Evolutionary conservation across 2,329 filamentous ascomycete genomes (phyloP).

Genomic region (Exophiala calicioides): DNA sequence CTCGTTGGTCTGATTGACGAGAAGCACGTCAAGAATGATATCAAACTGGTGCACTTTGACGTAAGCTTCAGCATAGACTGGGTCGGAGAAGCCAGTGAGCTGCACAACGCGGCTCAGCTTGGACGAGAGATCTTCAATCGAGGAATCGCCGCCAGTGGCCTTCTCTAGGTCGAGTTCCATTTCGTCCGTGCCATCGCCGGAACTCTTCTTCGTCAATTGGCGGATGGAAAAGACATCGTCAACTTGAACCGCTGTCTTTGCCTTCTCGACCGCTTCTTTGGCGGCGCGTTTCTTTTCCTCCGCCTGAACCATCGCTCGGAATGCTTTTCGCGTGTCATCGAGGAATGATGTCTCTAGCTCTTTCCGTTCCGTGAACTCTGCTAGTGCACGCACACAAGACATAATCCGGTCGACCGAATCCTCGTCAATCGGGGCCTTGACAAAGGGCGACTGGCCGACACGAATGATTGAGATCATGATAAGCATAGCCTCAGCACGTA

Average conservation of each 20-base stretch:
- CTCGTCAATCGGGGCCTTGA: constrained; percentile 95
- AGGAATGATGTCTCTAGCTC: constrained; percentile 91
- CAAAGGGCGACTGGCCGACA: constrained; percentile 97
- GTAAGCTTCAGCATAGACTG: constrained; percentile 98
- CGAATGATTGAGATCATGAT: constrained; percentile 99
- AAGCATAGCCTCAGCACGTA: constrained; percentile 95
- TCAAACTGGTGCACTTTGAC: constrained; percentile 99
- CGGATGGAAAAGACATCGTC: constrained; percentile 93
- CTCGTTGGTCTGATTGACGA: constrained; percentile 96
- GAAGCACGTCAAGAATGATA: constrained; percentile 90
- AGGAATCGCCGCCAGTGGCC: constrained; percentile 86
- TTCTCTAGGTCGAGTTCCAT: constrained; percentile 88
- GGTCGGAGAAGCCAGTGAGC: constrained; percentile 95
- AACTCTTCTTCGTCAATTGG: constrained; percentile 89
- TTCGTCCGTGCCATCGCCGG: constrained; percentile 76
- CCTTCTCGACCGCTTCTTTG: constrained; percentile 88
- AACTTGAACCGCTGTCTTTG: constrained; percentile 90
- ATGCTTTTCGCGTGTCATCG: constrained; percentile 91
- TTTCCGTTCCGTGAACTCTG: constrained; percentile 86
- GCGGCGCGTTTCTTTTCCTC: constrained; percentile 98
- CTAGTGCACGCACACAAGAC: constrained; percentile 90
- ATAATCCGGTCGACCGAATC: constrained; percentile 98
- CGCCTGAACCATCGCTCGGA: constrained; percentile 93
- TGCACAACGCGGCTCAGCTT: constrained; percentile 97
- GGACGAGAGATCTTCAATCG: constrained; percentile 81